Evolutionary conservation across 495 filamentous ascomycete species (phyloP), one percentile per base, ranked within the genome.

Genomic region (Melanomma pulvis-pyrius): DNA sequence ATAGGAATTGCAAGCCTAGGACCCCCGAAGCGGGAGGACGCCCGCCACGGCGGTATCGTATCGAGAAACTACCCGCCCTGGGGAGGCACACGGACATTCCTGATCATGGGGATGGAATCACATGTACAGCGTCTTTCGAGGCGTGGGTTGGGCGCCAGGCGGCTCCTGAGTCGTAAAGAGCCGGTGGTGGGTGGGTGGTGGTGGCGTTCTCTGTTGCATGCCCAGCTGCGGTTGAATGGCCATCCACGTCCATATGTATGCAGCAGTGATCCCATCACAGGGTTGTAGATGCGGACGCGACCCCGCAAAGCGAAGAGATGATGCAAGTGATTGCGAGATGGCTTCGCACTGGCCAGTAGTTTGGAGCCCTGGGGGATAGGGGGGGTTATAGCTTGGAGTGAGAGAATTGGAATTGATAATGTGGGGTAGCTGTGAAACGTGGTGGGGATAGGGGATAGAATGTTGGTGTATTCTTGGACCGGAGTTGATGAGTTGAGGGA

Each of bases 111-210:
- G 2, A 44, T 44, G 39, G 39, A 44, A 44, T 44, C 39, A 44
- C 39, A 44, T 44, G 39, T 44, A 15, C 39, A 2, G 39, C 3
- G 17, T 12, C 13, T 44, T 44, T 44, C 9, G 39, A 2, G 39
- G 39, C 39, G 9, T 44, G 39, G 8, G n/a, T 44, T 15, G 8
- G 8, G 39, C n/a, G n/a, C n/a, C n/a, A n/a, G n/a, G 8, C 17
- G 25, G 34, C 30, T 13, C 32, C 36, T 30, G 54, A 58, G 9
- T 41, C 34, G 54, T 58, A 58, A 41, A 58, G 26, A 58, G 54
- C 54, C 54, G 54, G 54, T 58, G 25, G 51, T 29, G 51, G 51
- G 21, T 22, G 24, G 8, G 13, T 21, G 7, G 46, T 49, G 25
- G 51, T 29, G 51, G 51, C 28, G 17, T 44, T n/a, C 9, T 44